These are phyloP conservation scores for Mucor indicus DNA, from an alignment of 371 early-diverging fungal species.

Conservation along the genomic window DNA sequence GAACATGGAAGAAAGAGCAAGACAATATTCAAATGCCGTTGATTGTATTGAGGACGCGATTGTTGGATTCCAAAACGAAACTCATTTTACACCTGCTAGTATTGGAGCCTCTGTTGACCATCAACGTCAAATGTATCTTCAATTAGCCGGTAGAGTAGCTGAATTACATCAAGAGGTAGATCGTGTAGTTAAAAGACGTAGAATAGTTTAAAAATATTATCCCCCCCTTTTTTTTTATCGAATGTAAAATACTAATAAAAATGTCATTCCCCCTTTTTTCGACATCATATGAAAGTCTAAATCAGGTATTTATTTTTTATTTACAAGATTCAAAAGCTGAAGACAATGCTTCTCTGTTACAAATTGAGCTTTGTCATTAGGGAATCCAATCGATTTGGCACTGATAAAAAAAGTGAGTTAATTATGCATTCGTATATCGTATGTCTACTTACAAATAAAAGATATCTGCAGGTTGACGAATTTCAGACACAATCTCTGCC, in stretches of 20 bases:
- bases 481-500: conserved; percentile 27
- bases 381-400: conserved; percentile 33
- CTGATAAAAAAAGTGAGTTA: conserved; percentile 8
- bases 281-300: too few relatives aligned
- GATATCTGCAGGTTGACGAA: conserved; percentile 28
- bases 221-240: too few relatives aligned
- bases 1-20: conserved; percentile 5
- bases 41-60: conserved; percentile 14
- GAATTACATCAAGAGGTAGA: conserved; percentile 17
- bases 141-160: conserved; percentile 18
- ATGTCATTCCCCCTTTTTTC: too few relatives aligned
- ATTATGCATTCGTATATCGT: not conserved
- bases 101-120: conserved; percentile 1
- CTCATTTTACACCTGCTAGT: not conserved
- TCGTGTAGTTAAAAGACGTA: conserved; percentile 12
- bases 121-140: conserved; percentile 10
- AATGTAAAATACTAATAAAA: too few relatives aligned
- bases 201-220: conserved; percentile 1
- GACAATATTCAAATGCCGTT: conserved; percentile 1
- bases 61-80: not conserved
- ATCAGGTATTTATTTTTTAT: conserved; percentile 7
- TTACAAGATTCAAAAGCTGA: conserved; percentile 5
- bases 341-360: conserved; percentile 26
- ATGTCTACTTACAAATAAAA: conserved; percentile 31
- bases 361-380: conserved; percentile 36